phyloP scores from a whole-genome alignment of 352 stramenopile genomes.

The Pythium oligandrum region DNA sequence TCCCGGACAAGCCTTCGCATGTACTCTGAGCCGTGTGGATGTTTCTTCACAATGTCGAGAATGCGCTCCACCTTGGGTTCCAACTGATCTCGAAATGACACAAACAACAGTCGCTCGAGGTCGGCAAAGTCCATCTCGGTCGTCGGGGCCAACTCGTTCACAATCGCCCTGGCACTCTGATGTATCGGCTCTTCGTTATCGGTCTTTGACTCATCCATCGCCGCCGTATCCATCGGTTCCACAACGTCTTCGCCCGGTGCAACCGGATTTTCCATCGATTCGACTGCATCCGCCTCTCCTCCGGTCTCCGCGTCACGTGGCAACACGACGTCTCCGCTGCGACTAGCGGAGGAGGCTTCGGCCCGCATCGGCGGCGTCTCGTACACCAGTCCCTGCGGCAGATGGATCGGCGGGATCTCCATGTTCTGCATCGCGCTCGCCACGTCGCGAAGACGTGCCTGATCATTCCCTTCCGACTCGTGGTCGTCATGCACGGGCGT shows the following conservation, averaged over 20 bases:
- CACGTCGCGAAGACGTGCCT: too few species aligned
- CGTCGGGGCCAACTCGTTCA: background rate
- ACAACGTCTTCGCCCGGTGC: background rate
- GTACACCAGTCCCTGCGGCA: too few species aligned
- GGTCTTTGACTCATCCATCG: slow-evolving; percentile 64
- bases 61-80: slow-evolving; percentile 46
- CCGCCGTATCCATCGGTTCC: slow-evolving; percentile 8
- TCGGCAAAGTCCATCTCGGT: slow-evolving; percentile 62
- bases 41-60: slow-evolving; percentile 52
- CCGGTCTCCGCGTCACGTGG: too few species aligned
- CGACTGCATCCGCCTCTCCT: too few species aligned
- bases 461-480: too few species aligned
- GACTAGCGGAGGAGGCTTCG: background rate
- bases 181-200: slow-evolving; percentile 77
- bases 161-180: slow-evolving; percentile 15
- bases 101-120: slow-evolving; percentile 52
- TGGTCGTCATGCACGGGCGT: too few species aligned
- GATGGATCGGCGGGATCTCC: too few species aligned
- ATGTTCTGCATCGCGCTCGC: too few species aligned
- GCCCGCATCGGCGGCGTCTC: too few species aligned
- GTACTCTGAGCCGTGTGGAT: slow-evolving; percentile 36
- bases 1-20: slow-evolving; percentile 44
- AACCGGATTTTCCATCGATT: background rate
- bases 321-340: background rate
- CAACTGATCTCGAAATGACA: slow-evolving; percentile 49